Evolutionary conservation across 768 basidiomycete genomes (phyloP).

Genomic region (Multifurca ochricompacta): DNA sequence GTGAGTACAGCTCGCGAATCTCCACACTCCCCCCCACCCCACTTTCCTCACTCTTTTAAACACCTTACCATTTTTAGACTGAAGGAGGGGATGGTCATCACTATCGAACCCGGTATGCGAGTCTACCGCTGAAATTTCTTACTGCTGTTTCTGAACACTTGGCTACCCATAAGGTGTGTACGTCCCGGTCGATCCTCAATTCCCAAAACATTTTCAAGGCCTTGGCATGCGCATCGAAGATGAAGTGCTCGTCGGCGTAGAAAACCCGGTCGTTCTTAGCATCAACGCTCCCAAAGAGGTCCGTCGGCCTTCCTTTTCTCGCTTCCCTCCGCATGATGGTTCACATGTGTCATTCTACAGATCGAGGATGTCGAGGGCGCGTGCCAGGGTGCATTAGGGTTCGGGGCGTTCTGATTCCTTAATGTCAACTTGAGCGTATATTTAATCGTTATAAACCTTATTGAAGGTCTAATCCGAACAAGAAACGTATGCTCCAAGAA

Average conservation of each 20-base stretch:
- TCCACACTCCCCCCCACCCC: background rate
- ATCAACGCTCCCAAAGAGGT: slow-evolving; percentile 81
- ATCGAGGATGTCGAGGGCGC: slow-evolving; percentile 73
- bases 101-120: slow-evolving; percentile 72
- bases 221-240: slow-evolving; percentile 93
- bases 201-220: slow-evolving; percentile 85
- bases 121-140: background rate
- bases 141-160: slow-evolving; percentile 1
- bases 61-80: slow-evolving; percentile 36
- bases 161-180: slow-evolving; percentile 56
- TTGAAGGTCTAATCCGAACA: background rate
- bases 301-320: background rate
- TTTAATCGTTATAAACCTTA: background rate
- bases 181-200: slow-evolving; percentile 70
- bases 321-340: background rate
- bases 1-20: slow-evolving; percentile 32
- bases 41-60: background rate
- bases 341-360: too few species aligned
- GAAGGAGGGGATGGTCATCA: slow-evolving; percentile 82
- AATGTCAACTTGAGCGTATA: background rate
- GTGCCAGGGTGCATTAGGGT: slow-evolving; percentile 62
- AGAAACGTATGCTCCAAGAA: too few species aligned
- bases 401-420: slow-evolving; percentile 40
- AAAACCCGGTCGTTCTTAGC: slow-evolving; percentile 56
- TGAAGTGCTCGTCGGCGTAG: slow-evolving; percentile 61